A percentile compares a stretch with the other conserved stretches of the same genome.
Conservation (phyloP, 371 early-diverging fungal genomes). For the Ecytonucleospora hepatopenaei region DNA sequence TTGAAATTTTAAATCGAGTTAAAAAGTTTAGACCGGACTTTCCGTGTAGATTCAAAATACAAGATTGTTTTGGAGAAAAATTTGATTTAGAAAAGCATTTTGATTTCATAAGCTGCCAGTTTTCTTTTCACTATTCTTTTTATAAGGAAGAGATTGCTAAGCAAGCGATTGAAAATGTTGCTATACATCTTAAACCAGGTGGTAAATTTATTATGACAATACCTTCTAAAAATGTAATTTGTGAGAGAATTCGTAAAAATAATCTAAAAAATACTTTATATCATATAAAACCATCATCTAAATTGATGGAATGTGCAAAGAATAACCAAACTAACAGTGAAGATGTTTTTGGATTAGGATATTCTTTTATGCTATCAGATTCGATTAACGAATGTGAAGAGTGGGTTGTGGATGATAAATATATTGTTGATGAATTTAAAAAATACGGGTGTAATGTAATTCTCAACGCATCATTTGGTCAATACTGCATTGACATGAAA, state of each 20-base stretch:
- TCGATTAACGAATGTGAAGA: conserved; percentile 92
- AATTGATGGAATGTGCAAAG: no score
- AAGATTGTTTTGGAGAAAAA: conserved; percentile 64
- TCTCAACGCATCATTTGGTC: conserved; percentile 36
- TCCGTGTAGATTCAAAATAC: conserved; percentile 63
- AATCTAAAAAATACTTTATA: conserved; percentile 27
- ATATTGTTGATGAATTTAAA: conserved; percentile 20
- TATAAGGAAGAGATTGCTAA: conserved; percentile 67
- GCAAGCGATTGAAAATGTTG: conserved; percentile 69
- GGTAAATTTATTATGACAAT: conserved; percentile 82
- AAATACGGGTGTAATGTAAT: conserved; percentile 27
- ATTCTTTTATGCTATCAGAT: conserved; percentile 80
- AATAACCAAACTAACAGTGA: no score
- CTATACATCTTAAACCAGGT: conserved; percentile 60
- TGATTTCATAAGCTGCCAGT: conserved; percentile 81
- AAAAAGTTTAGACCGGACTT: conserved; percentile 26
- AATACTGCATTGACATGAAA: conserved; percentile 34
- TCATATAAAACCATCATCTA: conserved; percentile 16
- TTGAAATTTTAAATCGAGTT: conserved; percentile 71
- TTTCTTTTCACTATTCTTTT: conserved; percentile 90
- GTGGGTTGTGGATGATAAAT: conserved; percentile 61
- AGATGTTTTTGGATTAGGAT: conserved; percentile 63
- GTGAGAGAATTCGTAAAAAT: conserved; percentile 59
- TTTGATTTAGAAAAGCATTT: conserved; percentile 57
- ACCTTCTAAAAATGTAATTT: conserved; percentile 74